Evolutionary conservation across 106 monocot species (phyloP).

Genomic region (Dioscorea alata): DNA sequence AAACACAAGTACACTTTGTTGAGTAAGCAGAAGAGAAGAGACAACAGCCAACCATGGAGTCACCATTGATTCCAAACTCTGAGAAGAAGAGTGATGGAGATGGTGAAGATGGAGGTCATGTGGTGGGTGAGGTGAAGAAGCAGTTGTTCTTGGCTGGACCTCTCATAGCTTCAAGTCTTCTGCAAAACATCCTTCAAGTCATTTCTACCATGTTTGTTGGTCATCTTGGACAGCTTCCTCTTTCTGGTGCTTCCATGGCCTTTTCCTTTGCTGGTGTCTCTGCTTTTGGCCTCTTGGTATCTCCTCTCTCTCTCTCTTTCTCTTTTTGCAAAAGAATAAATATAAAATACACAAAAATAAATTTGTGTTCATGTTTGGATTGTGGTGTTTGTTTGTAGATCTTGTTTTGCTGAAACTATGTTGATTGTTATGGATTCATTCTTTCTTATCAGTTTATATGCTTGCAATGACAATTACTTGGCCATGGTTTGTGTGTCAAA

Average conservation of each 20-base stretch:
- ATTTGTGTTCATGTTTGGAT: not conserved
- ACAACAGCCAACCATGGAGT: not conserved
- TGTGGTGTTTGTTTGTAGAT: too few relatives aligned
- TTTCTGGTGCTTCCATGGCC: conserved; percentile 53
- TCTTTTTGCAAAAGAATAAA: not conserved
- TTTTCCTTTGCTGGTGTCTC: conserved; percentile 50
- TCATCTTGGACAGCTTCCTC: conserved; percentile 32
- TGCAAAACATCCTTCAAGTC: conserved; percentile 37
- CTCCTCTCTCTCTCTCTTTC: not conserved
- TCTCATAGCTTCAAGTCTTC: conserved; percentile 35
- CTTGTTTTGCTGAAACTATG: too few relatives aligned
- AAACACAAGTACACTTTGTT: too few relatives aligned
- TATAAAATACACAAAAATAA: not conserved
- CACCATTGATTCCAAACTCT: conserved; percentile 15
- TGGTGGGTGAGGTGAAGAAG: conserved; percentile 36
- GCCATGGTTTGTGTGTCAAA: too few relatives aligned
- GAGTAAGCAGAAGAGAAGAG: not conserved
- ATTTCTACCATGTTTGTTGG: conserved; percentile 50
- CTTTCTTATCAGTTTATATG: too few relatives aligned
- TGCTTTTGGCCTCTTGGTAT: conserved; percentile 50
- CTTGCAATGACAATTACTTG: too few relatives aligned
- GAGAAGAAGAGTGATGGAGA: not conserved
- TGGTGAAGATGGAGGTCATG: not conserved
- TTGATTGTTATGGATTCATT: too few relatives aligned
- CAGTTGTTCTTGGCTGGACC: conserved; percentile 41